Evolutionary conservation across 306 rosid genomes (phyloP), one percentile per base, ranked within the genome.

Genomic region (Crotalaria pallida): DNA sequence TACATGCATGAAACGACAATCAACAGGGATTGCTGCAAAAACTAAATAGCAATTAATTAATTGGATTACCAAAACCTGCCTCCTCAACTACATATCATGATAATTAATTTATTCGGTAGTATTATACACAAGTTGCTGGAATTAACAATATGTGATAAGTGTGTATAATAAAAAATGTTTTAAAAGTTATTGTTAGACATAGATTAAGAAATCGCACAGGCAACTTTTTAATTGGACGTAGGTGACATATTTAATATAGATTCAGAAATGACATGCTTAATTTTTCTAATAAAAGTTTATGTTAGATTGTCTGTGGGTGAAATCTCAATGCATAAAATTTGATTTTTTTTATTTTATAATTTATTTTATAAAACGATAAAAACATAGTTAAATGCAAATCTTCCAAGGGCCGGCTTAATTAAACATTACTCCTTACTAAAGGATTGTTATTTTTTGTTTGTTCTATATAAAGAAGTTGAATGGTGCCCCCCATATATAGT

Each of bases 401-500:
- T 59, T 66, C 65, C 66, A 50, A 59, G 3, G 71, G 83, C 83
- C 83, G 83, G 83, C 83, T n/a, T n/a, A n/a, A n/a, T n/a, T n/a
- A n/a, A n/a, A n/a, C n/a, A n/a, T n/a, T n/a, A n/a, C n/a, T n/a
- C n/a, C n/a, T n/a, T n/a, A n/a, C n/a, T 53, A 10, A 43, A 70
- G 44, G 40, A 38, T 34, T 21, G 6, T 45, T 56, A 9, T 13
- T 69, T 27, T 50, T 36, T 26, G 50, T 4, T 24, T 56, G 41
- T 53, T 24, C 23, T 36, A 0, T 36, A 0, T 13, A 71, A 29
- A n/a, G 60, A 48, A 57, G 16, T 1, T 13, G 62, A 2, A 52
- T 36, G 19, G 18, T 40, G 40, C 19, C 27, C 40, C 17, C 45
- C n/a, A n/a, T n/a, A 23, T 7, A 38, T 4, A 38, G 64, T 53